These are phyloP conservation scores for Poa pratensis DNA, from an alignment of 176 grass and related monocot genomes.

Conservation along the genomic window DNA sequence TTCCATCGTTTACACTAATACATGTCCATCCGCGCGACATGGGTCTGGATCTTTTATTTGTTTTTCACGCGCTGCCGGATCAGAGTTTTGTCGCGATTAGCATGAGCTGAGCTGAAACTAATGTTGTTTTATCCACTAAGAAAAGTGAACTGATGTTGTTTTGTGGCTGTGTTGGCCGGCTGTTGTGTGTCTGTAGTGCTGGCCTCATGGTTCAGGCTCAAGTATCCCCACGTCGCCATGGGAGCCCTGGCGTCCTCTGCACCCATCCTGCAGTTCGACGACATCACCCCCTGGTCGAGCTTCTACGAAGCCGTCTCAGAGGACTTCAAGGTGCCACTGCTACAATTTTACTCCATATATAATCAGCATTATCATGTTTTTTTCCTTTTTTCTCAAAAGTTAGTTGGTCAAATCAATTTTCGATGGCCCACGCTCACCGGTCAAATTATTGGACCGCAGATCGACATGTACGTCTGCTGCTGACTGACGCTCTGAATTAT, in stretches of 20 bases:
- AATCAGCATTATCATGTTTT: neutral
- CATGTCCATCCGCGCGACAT: neutral
- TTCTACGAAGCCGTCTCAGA: slow-evolving; percentile 87
- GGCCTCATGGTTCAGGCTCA: slow-evolving; percentile 94
- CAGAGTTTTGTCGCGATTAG: neutral
- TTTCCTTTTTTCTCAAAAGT: neutral
- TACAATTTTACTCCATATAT: neutral
- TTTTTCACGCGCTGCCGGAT: neutral
- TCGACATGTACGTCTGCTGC: neutral
- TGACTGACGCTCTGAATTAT: no score
- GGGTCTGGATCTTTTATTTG: neutral
- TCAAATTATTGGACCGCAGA: slow-evolving; percentile 9
- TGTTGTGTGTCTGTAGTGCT: slow-evolving; percentile 58
- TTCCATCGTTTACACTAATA: no score
- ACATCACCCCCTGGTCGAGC: slow-evolving; percentile 74
- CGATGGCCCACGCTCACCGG: neutral
- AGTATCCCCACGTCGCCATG: slow-evolving; percentile 92
- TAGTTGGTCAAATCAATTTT: neutral
- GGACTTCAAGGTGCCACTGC: slow-evolving; percentile 69
- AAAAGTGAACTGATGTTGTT: neutral
- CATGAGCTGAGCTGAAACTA: neutral
- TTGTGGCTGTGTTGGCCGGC: no score
- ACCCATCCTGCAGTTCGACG: slow-evolving; percentile 87
- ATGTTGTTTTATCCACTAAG: neutral
- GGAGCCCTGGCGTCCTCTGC: slow-evolving; percentile 87